Evolutionary conservation across 495 filamentous ascomycete genomes (phyloP).

Genomic region (Annulohypoxylon maeteangense): DNA sequence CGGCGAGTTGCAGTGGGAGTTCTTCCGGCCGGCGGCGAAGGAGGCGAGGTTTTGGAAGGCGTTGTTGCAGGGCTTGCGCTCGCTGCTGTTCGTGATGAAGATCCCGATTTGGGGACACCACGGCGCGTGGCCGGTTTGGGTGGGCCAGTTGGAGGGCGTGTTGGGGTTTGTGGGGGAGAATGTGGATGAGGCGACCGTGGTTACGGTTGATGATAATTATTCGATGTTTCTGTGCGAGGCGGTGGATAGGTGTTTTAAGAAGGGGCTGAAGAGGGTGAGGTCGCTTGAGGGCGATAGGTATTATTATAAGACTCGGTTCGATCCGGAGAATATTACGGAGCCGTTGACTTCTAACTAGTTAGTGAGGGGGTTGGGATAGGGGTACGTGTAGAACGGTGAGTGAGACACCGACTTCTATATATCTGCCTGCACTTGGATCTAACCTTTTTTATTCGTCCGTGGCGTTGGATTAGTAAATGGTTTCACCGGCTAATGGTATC

Average conservation of each 20-base stretch:
- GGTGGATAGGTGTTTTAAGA: conserved; percentile 21
- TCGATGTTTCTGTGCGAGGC: conserved; percentile 26
- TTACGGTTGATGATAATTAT: conserved; percentile 30
- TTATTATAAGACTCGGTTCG: conserved; percentile 19
- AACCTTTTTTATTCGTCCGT: not conserved
- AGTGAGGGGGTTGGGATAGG: not conserved
- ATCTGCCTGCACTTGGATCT: not conserved
- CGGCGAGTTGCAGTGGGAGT: conserved; percentile 17
- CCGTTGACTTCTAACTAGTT: conserved; percentile 15
- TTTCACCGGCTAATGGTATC: not conserved
- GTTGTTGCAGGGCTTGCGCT: not conserved
- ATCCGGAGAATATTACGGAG: conserved; percentile 28
- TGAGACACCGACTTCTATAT: not conserved
- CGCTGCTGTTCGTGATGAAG: conserved; percentile 8
- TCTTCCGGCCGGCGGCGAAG: conserved; percentile 12
- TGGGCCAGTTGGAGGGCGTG: conserved; percentile 17
- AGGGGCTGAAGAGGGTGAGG: conserved; percentile 20
- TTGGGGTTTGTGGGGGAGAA: conserved; percentile 20
- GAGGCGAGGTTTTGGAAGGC: conserved; percentile 1
- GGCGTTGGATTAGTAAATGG: not conserved
- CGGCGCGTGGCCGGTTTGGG: conserved; percentile 8
- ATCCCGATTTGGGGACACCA: conserved; percentile 4
- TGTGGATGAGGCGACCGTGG: conserved; percentile 19
- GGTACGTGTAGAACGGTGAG: not conserved
- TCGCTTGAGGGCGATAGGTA: conserved; percentile 19